These are phyloP conservation scores for Phialemoniopsis sp. DNA, from an alignment of 2,329 filamentous ascomycete genomes.

Conservation along the genomic window DNA sequence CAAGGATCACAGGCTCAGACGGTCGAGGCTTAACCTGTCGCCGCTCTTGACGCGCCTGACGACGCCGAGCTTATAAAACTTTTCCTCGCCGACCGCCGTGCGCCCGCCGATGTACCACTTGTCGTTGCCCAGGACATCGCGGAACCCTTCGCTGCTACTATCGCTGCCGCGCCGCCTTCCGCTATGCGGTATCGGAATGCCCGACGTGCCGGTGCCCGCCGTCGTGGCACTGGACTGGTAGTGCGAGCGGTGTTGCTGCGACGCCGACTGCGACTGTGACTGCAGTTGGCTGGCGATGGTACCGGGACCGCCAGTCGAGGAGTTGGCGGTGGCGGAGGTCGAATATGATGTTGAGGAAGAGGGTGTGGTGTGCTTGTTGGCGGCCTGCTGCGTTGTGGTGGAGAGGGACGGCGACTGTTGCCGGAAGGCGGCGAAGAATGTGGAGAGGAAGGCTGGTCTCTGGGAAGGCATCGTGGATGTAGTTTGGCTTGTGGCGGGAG, in stretches of 20 bases:
- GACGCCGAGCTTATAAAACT: constrained; percentile 77
- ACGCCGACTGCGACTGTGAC: constrained; percentile 1
- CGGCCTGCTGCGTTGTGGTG: constrained; percentile 19
- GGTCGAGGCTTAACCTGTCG: constrained; percentile 70
- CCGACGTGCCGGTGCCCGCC: constrained; percentile 11
- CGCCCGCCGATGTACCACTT: constrained; percentile 81
- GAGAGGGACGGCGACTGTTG: constrained; percentile 33
- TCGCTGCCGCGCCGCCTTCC: constrained; percentile 65
- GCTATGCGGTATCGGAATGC: constrained; percentile 32
- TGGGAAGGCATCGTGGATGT: constrained; percentile 41
- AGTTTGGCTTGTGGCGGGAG: too few species aligned
- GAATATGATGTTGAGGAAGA: constrained; percentile 12
- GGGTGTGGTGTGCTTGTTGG: constrained; percentile 29
- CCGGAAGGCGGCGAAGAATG: constrained; percentile 52
- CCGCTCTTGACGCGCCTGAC: constrained; percentile 69
- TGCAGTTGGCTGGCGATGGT: constrained; percentile 6
- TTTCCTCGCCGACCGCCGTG: constrained; percentile 73
- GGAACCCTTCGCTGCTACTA: constrained; percentile 71
- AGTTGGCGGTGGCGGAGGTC: constrained; percentile 8
- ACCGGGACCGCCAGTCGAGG: constrained; percentile 11
- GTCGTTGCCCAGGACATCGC: constrained; percentile 66
- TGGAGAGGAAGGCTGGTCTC: constrained; percentile 52
- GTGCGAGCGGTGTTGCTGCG: constrained; percentile 6
- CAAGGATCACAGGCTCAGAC: constrained; percentile 72
- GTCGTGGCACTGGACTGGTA: constrained; percentile 14